Conservation (phyloP, 345 rosid genomes). For the Noccaea caerulescens region DNA sequence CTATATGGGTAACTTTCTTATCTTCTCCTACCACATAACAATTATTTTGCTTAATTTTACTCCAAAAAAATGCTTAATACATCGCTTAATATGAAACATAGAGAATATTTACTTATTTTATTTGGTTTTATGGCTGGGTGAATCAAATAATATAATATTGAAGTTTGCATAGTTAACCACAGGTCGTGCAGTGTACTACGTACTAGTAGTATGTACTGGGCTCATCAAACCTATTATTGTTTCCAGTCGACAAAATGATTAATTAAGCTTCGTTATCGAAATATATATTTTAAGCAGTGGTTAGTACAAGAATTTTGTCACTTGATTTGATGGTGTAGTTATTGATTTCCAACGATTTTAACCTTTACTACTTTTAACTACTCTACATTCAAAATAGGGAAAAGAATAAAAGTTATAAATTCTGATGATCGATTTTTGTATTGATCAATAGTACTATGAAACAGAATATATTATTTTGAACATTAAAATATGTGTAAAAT, state of each 20-base stretch:
- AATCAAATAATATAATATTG: too few relatives aligned
- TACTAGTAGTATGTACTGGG: constrained; percentile 3
- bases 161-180: constrained; percentile 11
- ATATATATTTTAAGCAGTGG: constrained; percentile 12
- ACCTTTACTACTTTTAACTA: background rate
- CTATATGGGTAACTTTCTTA: background rate
- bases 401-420: too few relatives aligned
- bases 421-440: too few relatives aligned
- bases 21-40: too few relatives aligned
- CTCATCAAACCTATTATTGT: constrained; percentile 12
- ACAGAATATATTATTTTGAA: too few relatives aligned
- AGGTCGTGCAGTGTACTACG: constrained; percentile 22
- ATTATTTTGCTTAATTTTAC: too few relatives aligned
- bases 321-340: constrained; percentile 25
- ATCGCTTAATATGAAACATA: too few relatives aligned
- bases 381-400: background rate
- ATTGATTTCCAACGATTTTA: constrained; percentile 17
- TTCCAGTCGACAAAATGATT: constrained; percentile 35
- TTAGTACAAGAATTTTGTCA: constrained; percentile 34
- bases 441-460: too few relatives aligned
- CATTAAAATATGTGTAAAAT: too few relatives aligned
- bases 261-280: constrained; percentile 7
- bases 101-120: too few relatives aligned
- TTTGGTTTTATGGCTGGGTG: too few relatives aligned
- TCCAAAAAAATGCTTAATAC: too few relatives aligned